Base-by-base conservation (phyloP, 2,329 filamentous ascomycete genomes). In the Colletotrichum sp. region DNA sequence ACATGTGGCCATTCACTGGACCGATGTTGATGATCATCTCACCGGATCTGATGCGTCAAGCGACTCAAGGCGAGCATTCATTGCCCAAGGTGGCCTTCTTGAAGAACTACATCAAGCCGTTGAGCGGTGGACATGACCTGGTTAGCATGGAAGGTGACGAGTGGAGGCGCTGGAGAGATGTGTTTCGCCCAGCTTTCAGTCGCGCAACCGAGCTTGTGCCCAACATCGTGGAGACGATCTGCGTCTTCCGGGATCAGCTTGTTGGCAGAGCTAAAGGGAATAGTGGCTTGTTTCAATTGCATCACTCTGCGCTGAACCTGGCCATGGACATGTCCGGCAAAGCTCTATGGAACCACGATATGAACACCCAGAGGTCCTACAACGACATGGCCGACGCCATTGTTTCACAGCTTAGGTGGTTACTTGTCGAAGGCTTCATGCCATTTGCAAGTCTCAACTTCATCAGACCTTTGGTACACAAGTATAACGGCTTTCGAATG, bases 311-410 rank as follows among this genome's bases (percentile, higher is more conserved):
- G 4, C 65, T 73, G 3, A 63, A 63, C 21, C 30, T 73, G 21
- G 66, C 71, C 7, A 73, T 73, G 71, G 71, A 73, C 30, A 69
- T 73, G 57, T 63, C 71, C 10, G 66, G 71, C 2, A 73, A 73
- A 43, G 65, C 65, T 6, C 63, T 73, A 14, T 69, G 66, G 71
- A 55, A 69, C 30, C 57, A 73, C 24, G 36, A 73, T 7, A 73
- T 73, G 71, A 30, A 64, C 24, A 63, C 65, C 65, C 71, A 73
- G 30, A 61, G 21, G 16, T 36, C 30, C 4, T 73, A 63, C 57
- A 73, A 73, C 18, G 57, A 64, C 9, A 69, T 69, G 66, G 71
- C 71, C 3, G 71, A 68, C 21, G 71, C 65, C 21, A 69, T 73
- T 30, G 39, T 69, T 4, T 73, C 65, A 3, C 71, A 73, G 39